A percentile compares a stretch with the other conserved stretches of the same genome.
These are phyloP conservation scores for Gossypium trilobum DNA, from an alignment of 441 rosid genomes.

Conservation along the genomic window DNA sequence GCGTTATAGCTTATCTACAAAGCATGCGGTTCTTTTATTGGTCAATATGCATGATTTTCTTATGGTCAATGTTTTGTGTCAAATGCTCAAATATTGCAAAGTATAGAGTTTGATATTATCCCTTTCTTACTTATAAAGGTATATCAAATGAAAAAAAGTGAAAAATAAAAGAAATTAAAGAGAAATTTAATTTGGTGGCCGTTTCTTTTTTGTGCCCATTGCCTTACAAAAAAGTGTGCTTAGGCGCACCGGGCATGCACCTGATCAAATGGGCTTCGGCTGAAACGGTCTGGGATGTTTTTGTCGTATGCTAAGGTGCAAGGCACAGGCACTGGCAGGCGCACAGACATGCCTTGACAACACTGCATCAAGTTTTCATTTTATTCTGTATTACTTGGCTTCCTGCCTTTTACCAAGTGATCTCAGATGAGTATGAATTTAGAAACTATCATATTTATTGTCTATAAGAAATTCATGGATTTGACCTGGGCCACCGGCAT, in stretches of 20 bases:
- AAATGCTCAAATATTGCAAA: background rate
- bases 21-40: no score
- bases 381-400: background rate
- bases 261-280: background rate
- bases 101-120: background rate
- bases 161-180: background rate
- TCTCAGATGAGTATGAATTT: constrained; percentile 5
- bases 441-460: background rate
- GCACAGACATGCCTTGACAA: background rate
- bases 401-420: constrained; percentile 11
- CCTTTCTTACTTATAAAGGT: background rate
- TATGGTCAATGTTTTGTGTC: background rate
- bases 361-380: background rate
- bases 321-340: background rate
- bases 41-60: background rate
- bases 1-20: background rate
- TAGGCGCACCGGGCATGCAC: background rate
- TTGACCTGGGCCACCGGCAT: background rate
- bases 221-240: background rate
- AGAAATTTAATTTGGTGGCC: background rate
- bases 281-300: background rate
- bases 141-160: background rate
- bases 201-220: background rate
- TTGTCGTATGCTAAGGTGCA: background rate
- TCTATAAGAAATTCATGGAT: background rate